Base-by-base conservation (phyloP, 345 rosid species). In the Kandelia obovata region DNA sequence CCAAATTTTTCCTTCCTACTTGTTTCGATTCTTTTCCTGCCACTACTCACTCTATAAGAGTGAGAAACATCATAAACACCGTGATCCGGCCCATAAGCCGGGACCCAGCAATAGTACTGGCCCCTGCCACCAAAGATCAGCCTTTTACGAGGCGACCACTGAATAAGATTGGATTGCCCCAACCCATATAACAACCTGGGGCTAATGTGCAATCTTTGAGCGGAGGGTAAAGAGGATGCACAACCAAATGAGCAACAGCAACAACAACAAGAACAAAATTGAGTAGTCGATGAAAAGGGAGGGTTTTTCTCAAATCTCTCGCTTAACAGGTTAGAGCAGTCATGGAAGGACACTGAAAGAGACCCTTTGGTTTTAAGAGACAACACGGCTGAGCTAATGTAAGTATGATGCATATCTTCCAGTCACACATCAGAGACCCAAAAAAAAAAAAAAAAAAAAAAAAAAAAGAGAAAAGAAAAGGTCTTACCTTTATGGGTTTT, bases 141-240 rank as follows among this genome's bases (percentile, higher is more conserved):
- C 80, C 89, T 82, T 77, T 81, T 83, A 74, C 75, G 78, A 64
- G 90, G 83, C 58, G 92, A 75, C 65, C 86, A 82, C 1, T 84
- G 92, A 73, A 95, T 81, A 66, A 95, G 80, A 46, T 82, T 79
- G 66, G 96, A 85, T 65, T 91, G 96, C 79, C 96, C 83, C 72
- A 81, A 55, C 55, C 95, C 96, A 80, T 71, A 85, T 72, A 78
- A 70, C 65, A 77, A 83, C 39, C 79, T 70, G 73, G 91, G 80
- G 81, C 66, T 73, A 62, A 73, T 47, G 23, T 75, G 78, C 64
- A 84, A 59, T 72, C 80, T 81, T 56, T 66, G 75, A 19, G 76
- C 67, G 66, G 79, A 65, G 77, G 58, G 74, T 53, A 76, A 70
- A 15, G 81, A 43, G 49, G 49, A 66, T 23, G 73, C 67, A 59